A percentile compares a stretch with the other conserved stretches of the same genome.
These are phyloP conservation scores for Oropetium thomaeum DNA, from an alignment of 176 grass and related monocot species.

Conservation along the genomic window DNA sequence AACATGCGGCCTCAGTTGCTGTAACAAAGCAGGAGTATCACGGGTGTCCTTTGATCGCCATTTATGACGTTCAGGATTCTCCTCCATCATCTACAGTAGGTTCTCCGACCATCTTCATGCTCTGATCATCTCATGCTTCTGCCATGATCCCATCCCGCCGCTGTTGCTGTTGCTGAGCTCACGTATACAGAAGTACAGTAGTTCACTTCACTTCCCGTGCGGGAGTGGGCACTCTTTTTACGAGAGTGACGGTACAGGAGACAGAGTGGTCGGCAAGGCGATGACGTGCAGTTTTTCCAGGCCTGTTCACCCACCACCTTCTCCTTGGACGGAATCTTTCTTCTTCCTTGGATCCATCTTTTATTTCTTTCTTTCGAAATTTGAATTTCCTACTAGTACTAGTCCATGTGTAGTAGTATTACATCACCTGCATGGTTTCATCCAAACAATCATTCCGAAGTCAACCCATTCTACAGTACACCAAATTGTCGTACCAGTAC, in stretches of 20 bases:
- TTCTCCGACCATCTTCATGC: not conserved
- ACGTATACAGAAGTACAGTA: too few relatives aligned
- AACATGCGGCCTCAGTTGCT: not conserved
- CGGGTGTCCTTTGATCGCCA: slow-evolving; percentile 11
- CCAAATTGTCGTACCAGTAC: too few relatives aligned
- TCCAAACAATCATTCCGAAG: not conserved
- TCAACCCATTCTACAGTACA: not conserved
- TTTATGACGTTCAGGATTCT: not conserved
- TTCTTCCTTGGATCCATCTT: not conserved
- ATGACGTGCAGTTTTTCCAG: not conserved
- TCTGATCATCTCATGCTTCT: not conserved
- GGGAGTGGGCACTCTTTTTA: too few relatives aligned
- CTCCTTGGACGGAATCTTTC: slow-evolving; percentile 15
- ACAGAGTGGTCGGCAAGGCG: not conserved
- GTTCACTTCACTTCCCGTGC: too few relatives aligned
- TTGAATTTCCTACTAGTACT: too few relatives aligned
- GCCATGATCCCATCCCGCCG: not conserved
- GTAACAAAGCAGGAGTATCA: too few relatives aligned
- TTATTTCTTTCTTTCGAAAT: not conserved
- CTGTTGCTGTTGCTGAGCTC: not conserved
- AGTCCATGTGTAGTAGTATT: not conserved
- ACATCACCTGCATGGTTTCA: not conserved
- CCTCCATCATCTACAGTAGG: not conserved
- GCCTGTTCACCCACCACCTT: slow-evolving; percentile 13
- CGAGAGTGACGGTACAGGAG: not conserved